Conservation (phyloP, 768 basidiomycete species). For the Auricularia sp. region DNA sequence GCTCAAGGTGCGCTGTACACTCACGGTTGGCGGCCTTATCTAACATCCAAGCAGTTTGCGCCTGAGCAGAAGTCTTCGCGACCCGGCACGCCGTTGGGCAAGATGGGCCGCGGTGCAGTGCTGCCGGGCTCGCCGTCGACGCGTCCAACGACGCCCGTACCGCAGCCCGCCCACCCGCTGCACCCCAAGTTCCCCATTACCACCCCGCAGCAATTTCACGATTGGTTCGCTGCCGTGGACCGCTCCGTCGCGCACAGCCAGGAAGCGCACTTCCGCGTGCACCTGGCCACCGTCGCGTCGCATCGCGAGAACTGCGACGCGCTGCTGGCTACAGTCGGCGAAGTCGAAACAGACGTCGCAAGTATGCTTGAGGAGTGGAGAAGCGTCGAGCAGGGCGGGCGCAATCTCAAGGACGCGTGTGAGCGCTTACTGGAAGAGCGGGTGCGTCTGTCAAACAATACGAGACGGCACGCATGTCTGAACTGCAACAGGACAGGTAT, state of each 20-base stretch:
- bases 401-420: constrained; percentile 82
- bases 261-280: constrained; percentile 83
- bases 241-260: constrained; percentile 87
- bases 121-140: constrained; percentile 9
- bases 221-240: constrained; percentile 89
- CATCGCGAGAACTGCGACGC: constrained; percentile 72
- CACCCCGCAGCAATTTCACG: constrained; percentile 93
- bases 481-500: constrained; percentile 51
- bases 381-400: constrained; percentile 88
- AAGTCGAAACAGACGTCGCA: constrained; percentile 63
- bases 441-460: constrained; percentile 34
- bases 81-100: constrained; percentile 5
- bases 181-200: constrained; percentile 72
- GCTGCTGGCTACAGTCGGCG: constrained; percentile 60
- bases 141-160: constrained; percentile 13
- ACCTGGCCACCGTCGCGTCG: constrained; percentile 64
- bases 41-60: not conserved
- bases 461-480: not conserved
- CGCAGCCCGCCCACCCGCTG: constrained; percentile 28
- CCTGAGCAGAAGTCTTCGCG: constrained; percentile 6
- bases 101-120: not conserved
- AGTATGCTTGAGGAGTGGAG: constrained; percentile 79
- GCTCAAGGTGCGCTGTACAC: constrained; percentile 46
- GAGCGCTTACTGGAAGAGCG: constrained; percentile 84
- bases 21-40: not conserved